Percentiles rank a stretch among this genome's conserved stretches.
phyloP scores from a whole-genome alignment of 2,329 filamentous ascomycete genomes.

The Xylariaceae sp. region DNA sequence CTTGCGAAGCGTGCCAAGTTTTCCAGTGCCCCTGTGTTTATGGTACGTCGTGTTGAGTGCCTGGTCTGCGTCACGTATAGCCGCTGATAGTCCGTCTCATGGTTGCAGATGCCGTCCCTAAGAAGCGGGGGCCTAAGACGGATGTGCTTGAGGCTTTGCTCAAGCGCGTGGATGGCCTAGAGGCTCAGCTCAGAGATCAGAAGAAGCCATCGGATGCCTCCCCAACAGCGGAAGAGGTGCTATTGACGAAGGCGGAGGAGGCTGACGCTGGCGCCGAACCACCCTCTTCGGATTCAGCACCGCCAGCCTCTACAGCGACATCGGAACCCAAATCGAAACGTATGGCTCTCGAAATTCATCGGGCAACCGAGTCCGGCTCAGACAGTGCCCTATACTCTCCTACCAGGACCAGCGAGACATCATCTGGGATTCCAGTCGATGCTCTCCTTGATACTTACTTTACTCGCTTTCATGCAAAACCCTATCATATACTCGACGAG shows the following conservation, averaged over 20 bases:
- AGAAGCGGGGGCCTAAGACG: conserved; percentile 89
- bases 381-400: conserved; percentile 54
- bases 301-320: conserved; percentile 38
- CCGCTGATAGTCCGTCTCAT: conserved; percentile 22
- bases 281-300: conserved; percentile 28
- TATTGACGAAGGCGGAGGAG: conserved; percentile 37
- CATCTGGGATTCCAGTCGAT: conserved; percentile 60
- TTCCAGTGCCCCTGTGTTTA: conserved; percentile 90
- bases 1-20: conserved; percentile 87
- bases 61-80: background rate
- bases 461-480: conserved; percentile 77
- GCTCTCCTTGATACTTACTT: conserved; percentile 80
- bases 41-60: conserved; percentile 59
- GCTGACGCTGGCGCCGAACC: conserved; percentile 31
- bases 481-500: conserved; percentile 83
- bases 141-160: conserved; percentile 84
- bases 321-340: conserved; percentile 51
- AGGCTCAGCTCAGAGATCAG: conserved; percentile 77
- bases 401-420: conserved; percentile 49
- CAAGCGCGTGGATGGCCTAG: conserved; percentile 84
- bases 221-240: conserved; percentile 44
- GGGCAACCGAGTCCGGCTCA: conserved; percentile 40
- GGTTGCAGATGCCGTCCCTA: conserved; percentile 77
- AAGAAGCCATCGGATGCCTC: conserved; percentile 52
- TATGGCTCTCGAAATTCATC: conserved; percentile 44